Conservation (phyloP, 768 basidiomycete genomes). For the Podaxis mareebaensis region DNA sequence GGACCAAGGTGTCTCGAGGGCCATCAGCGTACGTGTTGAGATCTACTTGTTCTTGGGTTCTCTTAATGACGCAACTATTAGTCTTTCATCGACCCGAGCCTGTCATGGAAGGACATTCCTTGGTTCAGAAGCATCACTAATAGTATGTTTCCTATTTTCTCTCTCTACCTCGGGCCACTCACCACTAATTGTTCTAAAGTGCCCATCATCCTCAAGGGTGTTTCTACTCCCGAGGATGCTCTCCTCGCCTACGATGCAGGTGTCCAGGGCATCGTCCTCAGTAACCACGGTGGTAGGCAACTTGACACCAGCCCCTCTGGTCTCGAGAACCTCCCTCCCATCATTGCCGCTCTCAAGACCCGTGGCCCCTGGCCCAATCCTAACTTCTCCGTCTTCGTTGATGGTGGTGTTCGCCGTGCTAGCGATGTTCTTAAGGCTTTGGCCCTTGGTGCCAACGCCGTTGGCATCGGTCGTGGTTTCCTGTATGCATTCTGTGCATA, state of each 20-base stretch:
- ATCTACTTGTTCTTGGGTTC: neutral
- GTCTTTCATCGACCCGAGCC: conserved; percentile 93
- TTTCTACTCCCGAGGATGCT: conserved; percentile 64
- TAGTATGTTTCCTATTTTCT: conserved; percentile 49
- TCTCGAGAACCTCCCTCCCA: conserved; percentile 86
- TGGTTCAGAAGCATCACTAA: conserved; percentile 83
- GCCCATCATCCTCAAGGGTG: conserved; percentile 90
- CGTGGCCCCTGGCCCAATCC: conserved; percentile 76
- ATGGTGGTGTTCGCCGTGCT: conserved; percentile 91
- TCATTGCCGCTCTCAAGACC: conserved; percentile 63
- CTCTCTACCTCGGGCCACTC: neutral
- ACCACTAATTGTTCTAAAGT: conserved; percentile 41
- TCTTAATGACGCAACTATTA: conserved; percentile 27
- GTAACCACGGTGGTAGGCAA: conserved; percentile 83
- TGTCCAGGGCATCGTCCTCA: conserved; percentile 75
- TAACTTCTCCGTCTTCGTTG: conserved; percentile 83
- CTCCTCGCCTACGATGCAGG: conserved; percentile 79
- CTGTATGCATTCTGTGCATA: conserved; percentile 88
- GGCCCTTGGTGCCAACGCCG: conserved; percentile 90
- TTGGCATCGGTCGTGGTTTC: conserved; percentile 86
- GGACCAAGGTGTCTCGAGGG: conserved; percentile 89
- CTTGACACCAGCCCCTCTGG: conserved; percentile 84
- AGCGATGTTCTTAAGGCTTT: conserved; percentile 89
- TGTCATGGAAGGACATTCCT: conserved; percentile 82
- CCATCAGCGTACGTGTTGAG: conserved; percentile 69